Evolutionary conservation across 805 yeast genomes (phyloP).

Genomic region (Candida parachauliodes): DNA sequence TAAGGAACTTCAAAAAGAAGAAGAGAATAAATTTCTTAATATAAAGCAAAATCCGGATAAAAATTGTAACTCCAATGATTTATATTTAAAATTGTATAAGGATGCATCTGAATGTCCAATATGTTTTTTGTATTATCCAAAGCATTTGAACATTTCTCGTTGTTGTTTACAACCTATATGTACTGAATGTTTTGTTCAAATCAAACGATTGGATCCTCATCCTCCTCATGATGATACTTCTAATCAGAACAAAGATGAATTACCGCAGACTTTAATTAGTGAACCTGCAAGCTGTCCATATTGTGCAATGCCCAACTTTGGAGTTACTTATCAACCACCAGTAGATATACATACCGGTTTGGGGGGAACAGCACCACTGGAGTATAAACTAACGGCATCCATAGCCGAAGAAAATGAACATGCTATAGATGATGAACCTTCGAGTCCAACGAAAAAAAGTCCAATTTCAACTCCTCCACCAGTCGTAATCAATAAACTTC

Average conservation of each 20-base stretch:
- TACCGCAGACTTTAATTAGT: constrained; percentile 66
- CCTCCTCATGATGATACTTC: constrained; percentile 67
- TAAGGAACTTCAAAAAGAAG: constrained; percentile 29
- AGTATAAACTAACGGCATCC: constrained; percentile 21
- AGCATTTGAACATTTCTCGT: constrained; percentile 69
- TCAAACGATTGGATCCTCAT: constrained; percentile 88
- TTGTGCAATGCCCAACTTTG: constrained; percentile 84
- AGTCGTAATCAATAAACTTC: constrained; percentile 8
- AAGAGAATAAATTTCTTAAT: constrained; percentile 32
- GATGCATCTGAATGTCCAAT: constrained; percentile 86
- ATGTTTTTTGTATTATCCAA: constrained; percentile 84
- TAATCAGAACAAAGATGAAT: constrained; percentile 24
- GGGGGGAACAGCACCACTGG: constrained; percentile 47
- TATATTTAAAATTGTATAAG: constrained; percentile 60
- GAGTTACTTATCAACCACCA: constrained; percentile 76
- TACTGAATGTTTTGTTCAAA: constrained; percentile 95
- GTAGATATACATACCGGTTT: constrained; percentile 50
- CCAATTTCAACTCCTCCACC: constrained; percentile 5
- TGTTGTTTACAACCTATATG: constrained; percentile 95
- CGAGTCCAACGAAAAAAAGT: neutral
- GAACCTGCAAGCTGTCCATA: constrained; percentile 93
- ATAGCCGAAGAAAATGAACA: constrained; percentile 8
- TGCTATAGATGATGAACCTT: constrained; percentile 3
- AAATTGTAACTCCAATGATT: constrained; percentile 37
- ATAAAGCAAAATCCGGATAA: constrained; percentile 20